A percentile compares a stretch with the other conserved stretches of the same genome.
Conservation (phyloP, 495 filamentous ascomycete species). For the Aspergillus nanangensis region DNA sequence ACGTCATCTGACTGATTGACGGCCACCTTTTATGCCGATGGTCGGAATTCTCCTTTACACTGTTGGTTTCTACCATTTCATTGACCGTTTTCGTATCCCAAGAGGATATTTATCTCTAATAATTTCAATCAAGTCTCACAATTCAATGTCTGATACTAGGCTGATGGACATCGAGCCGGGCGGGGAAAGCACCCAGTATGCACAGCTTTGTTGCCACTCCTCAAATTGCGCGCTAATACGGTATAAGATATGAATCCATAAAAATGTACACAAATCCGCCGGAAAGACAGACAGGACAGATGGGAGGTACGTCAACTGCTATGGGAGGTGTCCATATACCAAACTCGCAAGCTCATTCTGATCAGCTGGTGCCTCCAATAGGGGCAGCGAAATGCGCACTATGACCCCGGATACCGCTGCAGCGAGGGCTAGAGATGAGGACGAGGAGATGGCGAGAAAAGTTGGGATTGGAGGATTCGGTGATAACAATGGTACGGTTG, state of each 20-base stretch:
- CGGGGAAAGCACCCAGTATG: constrained; percentile 59
- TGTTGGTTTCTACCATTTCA: no score
- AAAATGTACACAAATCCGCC: constrained; percentile 42
- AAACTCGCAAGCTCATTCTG: no score
- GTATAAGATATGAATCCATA: constrained; percentile 57
- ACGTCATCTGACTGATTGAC: no score
- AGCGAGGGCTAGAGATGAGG: constrained; percentile 12
- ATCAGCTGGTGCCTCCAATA: no score
- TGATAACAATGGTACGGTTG: constrained; percentile 31
- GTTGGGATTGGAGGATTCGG: constrained; percentile 21
- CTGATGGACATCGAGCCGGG: constrained; percentile 60
- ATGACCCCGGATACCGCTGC: constrained; percentile 6
- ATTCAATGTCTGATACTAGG: constrained; percentile 33
- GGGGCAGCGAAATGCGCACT: constrained; percentile 19
- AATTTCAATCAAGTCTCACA: no score
- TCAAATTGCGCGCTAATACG: neutral
- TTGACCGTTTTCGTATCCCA: no score
- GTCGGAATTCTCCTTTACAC: no score
- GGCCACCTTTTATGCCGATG: no score
- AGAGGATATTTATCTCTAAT: no score
- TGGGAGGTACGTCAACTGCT: constrained; percentile 42
- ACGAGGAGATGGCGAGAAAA: constrained; percentile 25
- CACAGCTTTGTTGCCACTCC: neutral
- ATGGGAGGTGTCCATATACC: neutral
- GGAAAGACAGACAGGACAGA: constrained; percentile 53